Base-by-base conservation (phyloP, 768 basidiomycete species). In the Coprinopsis sp. region DNA sequence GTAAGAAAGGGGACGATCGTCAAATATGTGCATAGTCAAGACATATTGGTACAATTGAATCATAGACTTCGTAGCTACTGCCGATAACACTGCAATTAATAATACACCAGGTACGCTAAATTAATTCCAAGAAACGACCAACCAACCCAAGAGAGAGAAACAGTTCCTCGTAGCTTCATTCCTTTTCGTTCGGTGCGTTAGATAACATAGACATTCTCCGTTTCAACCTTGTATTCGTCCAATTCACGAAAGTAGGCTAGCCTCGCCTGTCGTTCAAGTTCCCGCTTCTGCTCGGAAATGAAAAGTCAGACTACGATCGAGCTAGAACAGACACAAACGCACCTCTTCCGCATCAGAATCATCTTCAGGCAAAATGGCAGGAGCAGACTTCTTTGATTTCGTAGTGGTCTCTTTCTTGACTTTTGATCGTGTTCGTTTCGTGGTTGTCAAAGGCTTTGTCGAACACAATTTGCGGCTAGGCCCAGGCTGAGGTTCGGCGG, bases 141-240 rank as follows among this genome's bases (percentile, higher is more conserved):
- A 31, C 33, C 33, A 31, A 27, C 39, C 21, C 25, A 6, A 43
- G 23, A 16, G 21, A 37, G 29, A 16, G 33, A 16, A 16, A 33
- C 13, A 33, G 14, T 8, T 6, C 18, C 14, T 33, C 21, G 12
- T 22, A 6, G n/a, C 22, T 33, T 33, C 45, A 27, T 46, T 18
- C 10, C 14, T 24, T 21, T 28, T 16, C 14, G 29, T 24, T 37
- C 13, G 24, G 31, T 24, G 19, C 39, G 33, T 78, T 66, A 79
- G 46, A 81, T 67, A 39, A 81, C 65, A 58, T 78, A 81, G 30
- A 81, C 77, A 42, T 78, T 75, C 56, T 81, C 79, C 46, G 75
- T 77, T 52, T 72, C 72, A 29, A 81, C 65, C 51, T 74, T 66
- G 50, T 79, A 81, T 6, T 66, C 68, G 16, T 79, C 72, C 23